These are phyloP conservation scores for Parvularia atlantis DNA, from an alignment of 78 protist species.

Conservation along the genomic window DNA sequence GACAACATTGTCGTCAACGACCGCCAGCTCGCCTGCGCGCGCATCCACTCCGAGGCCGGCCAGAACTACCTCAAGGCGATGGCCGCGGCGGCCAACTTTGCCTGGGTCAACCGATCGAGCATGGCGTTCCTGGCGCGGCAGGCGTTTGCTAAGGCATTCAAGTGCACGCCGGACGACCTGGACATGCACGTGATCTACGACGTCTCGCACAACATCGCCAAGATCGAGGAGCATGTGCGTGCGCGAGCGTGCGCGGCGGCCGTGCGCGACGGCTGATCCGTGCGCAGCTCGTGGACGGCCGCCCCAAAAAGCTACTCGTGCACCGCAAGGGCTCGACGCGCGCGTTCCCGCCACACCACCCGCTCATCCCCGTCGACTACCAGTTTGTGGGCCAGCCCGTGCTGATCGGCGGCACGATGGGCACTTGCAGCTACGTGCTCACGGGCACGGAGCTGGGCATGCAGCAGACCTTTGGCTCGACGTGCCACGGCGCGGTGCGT, in stretches of 20 bases:
- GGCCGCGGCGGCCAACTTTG: slow-evolving; percentile 89
- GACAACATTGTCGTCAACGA: slow-evolving; percentile 72
- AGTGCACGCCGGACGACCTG: slow-evolving; percentile 71
- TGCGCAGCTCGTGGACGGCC: slow-evolving; percentile 81
- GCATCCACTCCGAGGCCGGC: slow-evolving; percentile 40
- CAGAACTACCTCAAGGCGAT: slow-evolving; percentile 73
- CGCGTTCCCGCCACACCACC: slow-evolving; percentile 93
- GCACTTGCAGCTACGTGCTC: slow-evolving; percentile 79
- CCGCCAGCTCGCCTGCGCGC: slow-evolving; percentile 61
- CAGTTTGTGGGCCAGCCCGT: slow-evolving; percentile 84
- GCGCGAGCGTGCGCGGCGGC: not conserved
- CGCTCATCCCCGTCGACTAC: slow-evolving; percentile 86
- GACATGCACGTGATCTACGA: slow-evolving; percentile 90
- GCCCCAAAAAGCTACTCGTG: slow-evolving; percentile 59
- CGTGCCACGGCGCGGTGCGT: slow-evolving; percentile 89
- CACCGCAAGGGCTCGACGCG: slow-evolving; percentile 94
- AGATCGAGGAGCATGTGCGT: slow-evolving; percentile 30
- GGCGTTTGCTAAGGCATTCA: slow-evolving; percentile 67
- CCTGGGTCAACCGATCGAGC: slow-evolving; percentile 79
- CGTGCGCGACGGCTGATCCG: slow-evolving; percentile 5
- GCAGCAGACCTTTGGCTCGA: slow-evolving; percentile 74
- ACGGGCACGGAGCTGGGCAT: slow-evolving; percentile 84
- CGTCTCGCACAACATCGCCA: slow-evolving; percentile 92
- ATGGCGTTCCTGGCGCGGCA: slow-evolving; percentile 78
- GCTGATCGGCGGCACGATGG: slow-evolving; percentile 93